phyloP scores from a whole-genome alignment of 106 monocot species.

The Apostasia shenzhenica region DNA sequence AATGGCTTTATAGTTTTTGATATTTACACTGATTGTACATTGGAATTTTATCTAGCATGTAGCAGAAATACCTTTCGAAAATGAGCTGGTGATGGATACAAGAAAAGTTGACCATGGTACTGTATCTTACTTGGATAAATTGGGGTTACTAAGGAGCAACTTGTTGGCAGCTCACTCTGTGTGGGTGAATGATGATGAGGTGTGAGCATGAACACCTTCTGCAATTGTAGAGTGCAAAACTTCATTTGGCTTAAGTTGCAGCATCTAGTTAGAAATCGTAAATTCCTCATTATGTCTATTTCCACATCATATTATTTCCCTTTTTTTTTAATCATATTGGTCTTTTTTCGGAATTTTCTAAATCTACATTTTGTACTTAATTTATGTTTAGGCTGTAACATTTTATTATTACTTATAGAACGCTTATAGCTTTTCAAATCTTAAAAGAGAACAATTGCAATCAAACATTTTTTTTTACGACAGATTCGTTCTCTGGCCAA shows the following conservation, averaged over 20 bases:
- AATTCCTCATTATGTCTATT: no score
- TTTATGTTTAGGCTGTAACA: no score
- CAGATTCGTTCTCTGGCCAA: conserved; percentile 69
- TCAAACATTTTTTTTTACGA: not conserved
- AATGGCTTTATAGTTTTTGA: not conserved
- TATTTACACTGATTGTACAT: not conserved
- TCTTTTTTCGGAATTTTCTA: no score
- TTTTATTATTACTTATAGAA: no score
- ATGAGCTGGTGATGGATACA: conserved; percentile 45
- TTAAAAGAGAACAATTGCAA: not conserved
- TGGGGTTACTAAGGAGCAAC: conserved; percentile 63
- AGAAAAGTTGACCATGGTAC: conserved; percentile 71
- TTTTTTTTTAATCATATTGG: no score
- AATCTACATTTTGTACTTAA: no score
- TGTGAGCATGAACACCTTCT: conserved; percentile 31
- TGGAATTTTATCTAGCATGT: conserved; percentile 46
- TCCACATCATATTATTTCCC: no score
- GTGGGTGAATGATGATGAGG: conserved; percentile 76
- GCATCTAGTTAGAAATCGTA: no score
- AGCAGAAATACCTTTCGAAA: conserved; percentile 89
- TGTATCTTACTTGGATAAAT: conserved; percentile 78
- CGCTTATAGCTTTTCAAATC: no score
- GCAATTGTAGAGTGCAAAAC: no score
- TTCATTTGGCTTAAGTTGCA: no score
- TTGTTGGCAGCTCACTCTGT: conserved; percentile 93